Percentiles rank a stretch among this genome's conserved stretches.
phyloP scores from a whole-genome alignment of 1,284 basidiomycete species.

The Rhodotorula sp. region DNA sequence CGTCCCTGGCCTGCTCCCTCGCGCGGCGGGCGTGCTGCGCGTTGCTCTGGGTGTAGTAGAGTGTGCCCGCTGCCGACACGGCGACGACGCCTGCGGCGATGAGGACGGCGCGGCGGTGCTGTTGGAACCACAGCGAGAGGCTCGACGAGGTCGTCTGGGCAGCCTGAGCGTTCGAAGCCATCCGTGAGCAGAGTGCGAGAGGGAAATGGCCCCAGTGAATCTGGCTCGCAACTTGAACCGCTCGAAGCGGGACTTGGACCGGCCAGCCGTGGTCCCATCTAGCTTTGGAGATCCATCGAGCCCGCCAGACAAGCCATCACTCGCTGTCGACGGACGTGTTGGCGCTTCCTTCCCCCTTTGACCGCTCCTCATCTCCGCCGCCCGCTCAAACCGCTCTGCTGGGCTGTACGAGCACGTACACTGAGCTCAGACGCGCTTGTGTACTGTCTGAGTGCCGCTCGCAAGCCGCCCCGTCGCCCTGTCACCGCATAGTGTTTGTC shows the following conservation, averaged over 20 bases:
- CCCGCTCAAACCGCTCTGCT: too few relatives aligned
- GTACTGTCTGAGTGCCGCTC: too few relatives aligned
- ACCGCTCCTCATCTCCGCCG: too few relatives aligned
- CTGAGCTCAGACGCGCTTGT: too few relatives aligned
- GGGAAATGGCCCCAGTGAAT: too few relatives aligned
- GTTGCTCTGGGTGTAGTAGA: slow-evolving; percentile 14
- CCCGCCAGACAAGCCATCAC: not conserved
- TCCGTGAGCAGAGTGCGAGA: not conserved
- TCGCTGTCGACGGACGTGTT: not conserved
- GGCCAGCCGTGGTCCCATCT: not conserved
- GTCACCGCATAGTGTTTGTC: too few relatives aligned
- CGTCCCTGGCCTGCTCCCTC: not conserved
- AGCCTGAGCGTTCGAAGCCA: not conserved
- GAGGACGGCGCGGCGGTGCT: slow-evolving; percentile 29
- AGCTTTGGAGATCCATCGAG: not conserved
- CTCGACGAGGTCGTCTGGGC: not conserved
- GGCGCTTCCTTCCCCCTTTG: too few relatives aligned
- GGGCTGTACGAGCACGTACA: too few relatives aligned
- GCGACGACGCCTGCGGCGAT: slow-evolving; percentile 19
- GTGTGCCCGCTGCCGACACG: slow-evolving; percentile 9
- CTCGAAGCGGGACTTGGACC: not conserved
- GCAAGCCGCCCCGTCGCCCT: too few relatives aligned
- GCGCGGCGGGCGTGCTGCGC: not conserved
- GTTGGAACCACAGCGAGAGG: slow-evolving; percentile 15
- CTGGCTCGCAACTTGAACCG: not conserved